Conservation (phyloP, 805 yeast species). For the Teunomyces panamensis region DNA sequence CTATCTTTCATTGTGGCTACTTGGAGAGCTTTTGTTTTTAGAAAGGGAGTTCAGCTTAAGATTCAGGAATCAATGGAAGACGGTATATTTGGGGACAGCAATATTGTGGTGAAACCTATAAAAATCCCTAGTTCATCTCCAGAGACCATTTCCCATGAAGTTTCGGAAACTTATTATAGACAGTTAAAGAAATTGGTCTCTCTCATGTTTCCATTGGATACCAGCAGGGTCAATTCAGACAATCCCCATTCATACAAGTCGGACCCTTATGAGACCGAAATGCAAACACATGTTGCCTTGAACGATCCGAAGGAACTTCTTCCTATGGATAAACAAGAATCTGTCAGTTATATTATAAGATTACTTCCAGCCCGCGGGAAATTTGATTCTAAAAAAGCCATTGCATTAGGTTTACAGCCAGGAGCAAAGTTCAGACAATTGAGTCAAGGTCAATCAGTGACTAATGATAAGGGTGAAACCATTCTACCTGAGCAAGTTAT, state of each 20-base stretch:
- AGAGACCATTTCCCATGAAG: background rate
- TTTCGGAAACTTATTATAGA: background rate
- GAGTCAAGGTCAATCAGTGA: slow-evolving; percentile 57
- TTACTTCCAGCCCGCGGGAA: slow-evolving; percentile 72
- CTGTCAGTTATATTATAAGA: slow-evolving; percentile 68
- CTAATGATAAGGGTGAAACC: slow-evolving; percentile 54
- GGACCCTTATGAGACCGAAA: slow-evolving; percentile 36
- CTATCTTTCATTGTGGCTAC: slow-evolving; percentile 59
- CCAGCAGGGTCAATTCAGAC: slow-evolving; percentile 34
- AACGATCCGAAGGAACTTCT: slow-evolving; percentile 20
- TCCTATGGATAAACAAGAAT: slow-evolving; percentile 34
- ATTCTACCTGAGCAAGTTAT: slow-evolving; percentile 72
- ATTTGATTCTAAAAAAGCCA: slow-evolving; percentile 66
- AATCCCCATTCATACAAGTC: slow-evolving; percentile 36
- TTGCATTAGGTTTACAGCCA: slow-evolving; percentile 62
- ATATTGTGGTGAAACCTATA: slow-evolving; percentile 38
- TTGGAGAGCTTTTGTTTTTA: slow-evolving; percentile 84
- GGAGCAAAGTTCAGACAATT: slow-evolving; percentile 59
- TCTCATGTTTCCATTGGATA: slow-evolving; percentile 58
- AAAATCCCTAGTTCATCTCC: slow-evolving; percentile 15
- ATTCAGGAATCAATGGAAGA: slow-evolving; percentile 30
- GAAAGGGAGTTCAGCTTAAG: slow-evolving; percentile 61
- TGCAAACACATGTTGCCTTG: slow-evolving; percentile 36
- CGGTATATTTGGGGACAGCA: slow-evolving; percentile 31
- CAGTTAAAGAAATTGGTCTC: slow-evolving; percentile 39